Conservation (phyloP, 106 monocot genomes). For the Acanthochlamys bracteata region DNA sequence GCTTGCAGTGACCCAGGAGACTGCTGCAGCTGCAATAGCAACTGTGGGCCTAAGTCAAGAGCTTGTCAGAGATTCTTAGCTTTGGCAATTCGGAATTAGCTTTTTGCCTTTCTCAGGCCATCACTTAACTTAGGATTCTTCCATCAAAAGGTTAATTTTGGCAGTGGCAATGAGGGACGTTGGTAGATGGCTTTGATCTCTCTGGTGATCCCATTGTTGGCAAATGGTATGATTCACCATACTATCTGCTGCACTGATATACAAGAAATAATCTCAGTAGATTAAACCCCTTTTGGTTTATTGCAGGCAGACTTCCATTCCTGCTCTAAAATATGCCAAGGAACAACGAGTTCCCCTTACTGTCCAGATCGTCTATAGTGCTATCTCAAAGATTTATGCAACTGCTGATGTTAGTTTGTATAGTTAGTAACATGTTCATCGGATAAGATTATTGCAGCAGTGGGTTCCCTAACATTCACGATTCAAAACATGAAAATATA, state of each 20-base stretch:
- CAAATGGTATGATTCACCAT: constrained; percentile 47
- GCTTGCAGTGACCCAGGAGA: constrained; percentile 83
- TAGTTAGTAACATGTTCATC: too few relatives aligned
- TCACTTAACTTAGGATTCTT: neutral
- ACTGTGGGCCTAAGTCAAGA: constrained; percentile 59
- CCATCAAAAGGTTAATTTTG: constrained; percentile 50
- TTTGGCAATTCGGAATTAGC: neutral
- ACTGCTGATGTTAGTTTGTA: neutral
- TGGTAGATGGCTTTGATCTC: constrained; percentile 93
- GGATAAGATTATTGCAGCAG: neutral
- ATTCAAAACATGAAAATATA: too few relatives aligned
- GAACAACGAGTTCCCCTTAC: constrained; percentile 70
- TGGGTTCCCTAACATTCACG: too few relatives aligned
- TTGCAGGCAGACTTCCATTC: constrained; percentile 69
- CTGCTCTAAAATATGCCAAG: constrained; percentile 76
- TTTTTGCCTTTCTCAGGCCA: neutral
- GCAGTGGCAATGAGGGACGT: constrained; percentile 70
- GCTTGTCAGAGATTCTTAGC: neutral
- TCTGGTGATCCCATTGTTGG: constrained; percentile 94
- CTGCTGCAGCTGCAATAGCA: constrained; percentile 77
- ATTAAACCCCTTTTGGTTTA: neutral
- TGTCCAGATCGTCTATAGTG: constrained; percentile 79
- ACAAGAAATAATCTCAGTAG: neutral
- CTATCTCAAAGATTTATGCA: constrained; percentile 45
- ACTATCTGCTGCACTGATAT: neutral